Conservation (phyloP, 2,329 filamentous ascomycete species). For the Zymoseptoria crescenta region DNA sequence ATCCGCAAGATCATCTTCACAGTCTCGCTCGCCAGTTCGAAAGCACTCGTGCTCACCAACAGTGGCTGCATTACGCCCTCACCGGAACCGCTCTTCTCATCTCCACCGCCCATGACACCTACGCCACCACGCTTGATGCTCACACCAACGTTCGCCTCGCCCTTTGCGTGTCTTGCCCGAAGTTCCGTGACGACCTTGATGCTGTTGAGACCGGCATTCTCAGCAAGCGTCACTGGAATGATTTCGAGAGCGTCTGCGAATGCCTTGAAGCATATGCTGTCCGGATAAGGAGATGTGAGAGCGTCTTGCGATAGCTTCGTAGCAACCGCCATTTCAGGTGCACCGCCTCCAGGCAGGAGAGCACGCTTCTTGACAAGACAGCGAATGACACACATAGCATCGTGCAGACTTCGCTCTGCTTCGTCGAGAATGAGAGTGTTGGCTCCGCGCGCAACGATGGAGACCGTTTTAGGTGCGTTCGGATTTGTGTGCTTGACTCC, state of each 20-base stretch:
- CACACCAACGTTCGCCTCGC: constrained; percentile 91
- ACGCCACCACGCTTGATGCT: constrained; percentile 97
- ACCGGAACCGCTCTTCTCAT: constrained; percentile 24
- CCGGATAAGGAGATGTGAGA: constrained; percentile 77
- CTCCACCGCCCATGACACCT: constrained; percentile 76
- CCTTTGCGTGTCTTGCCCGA: constrained; percentile 86
- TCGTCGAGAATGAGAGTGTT: constrained; percentile 93
- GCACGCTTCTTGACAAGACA: constrained; percentile 99
- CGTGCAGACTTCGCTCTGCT: constrained; percentile 91
- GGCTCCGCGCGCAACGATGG: constrained; percentile 87
- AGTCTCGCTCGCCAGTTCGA: constrained; percentile 94
- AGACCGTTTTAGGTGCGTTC: constrained; percentile 70
- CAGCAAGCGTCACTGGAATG: constrained; percentile 89
- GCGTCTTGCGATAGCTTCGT: constrained; percentile 75
- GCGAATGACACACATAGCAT: constrained; percentile 93
- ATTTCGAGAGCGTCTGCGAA: constrained; percentile 98
- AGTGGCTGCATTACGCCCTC: constrained; percentile 81
- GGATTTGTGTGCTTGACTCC: constrained; percentile 65
- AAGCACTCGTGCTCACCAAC: constrained; percentile 92
- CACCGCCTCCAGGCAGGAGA: constrained; percentile 93
- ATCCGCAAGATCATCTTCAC: constrained; percentile 87
- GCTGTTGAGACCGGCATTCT: constrained; percentile 95
- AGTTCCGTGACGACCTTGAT: constrained; percentile 98
- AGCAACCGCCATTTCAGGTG: constrained; percentile 93
- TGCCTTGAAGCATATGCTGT: constrained; percentile 97